These are phyloP conservation scores for Isoetes engelmannii DNA, from an alignment of 83 land plant species.

Conservation along the genomic window DNA sequence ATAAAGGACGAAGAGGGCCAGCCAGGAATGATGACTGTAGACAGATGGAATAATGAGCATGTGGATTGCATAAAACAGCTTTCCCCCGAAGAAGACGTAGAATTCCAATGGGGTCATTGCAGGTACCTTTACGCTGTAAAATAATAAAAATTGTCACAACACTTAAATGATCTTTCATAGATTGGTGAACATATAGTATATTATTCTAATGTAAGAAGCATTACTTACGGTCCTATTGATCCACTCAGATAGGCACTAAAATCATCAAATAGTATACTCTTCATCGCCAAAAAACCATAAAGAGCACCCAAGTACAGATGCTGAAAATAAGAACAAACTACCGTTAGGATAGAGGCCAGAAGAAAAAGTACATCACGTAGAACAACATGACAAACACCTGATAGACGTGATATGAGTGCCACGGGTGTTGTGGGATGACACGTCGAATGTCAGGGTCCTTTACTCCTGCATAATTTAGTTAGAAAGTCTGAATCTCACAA, in stretches of 20 bases:
- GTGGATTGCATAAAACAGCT: slow-evolving; percentile 36
- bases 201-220: background rate
- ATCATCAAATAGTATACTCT: slow-evolving; percentile 43
- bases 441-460: slow-evolving; percentile 48
- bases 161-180: background rate
- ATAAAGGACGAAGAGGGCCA: slow-evolving; percentile 14
- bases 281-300: slow-evolving; percentile 42
- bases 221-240: slow-evolving; percentile 43
- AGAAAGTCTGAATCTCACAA: background rate
- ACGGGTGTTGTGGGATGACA: slow-evolving; percentile 37
- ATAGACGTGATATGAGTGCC: slow-evolving; percentile 36
- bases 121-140: slow-evolving; percentile 40
- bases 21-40: slow-evolving; percentile 28
- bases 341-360: background rate
- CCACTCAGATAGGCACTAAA: slow-evolving; percentile 38
- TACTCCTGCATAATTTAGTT: slow-evolving; percentile 31
- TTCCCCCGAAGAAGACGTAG: slow-evolving; percentile 36
- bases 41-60: slow-evolving; percentile 39
- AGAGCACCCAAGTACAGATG: slow-evolving; percentile 41
- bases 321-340: slow-evolving; percentile 19
- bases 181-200: background rate
- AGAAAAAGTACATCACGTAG: background rate
- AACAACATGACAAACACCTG: slow-evolving; percentile 24
- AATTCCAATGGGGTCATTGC: slow-evolving; percentile 38
- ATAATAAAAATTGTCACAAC: background rate